Evolutionary conservation across 2,329 filamentous ascomycete species (phyloP), one percentile per base, ranked within the genome.

Genomic region (Cryphonectria japonica): DNA sequence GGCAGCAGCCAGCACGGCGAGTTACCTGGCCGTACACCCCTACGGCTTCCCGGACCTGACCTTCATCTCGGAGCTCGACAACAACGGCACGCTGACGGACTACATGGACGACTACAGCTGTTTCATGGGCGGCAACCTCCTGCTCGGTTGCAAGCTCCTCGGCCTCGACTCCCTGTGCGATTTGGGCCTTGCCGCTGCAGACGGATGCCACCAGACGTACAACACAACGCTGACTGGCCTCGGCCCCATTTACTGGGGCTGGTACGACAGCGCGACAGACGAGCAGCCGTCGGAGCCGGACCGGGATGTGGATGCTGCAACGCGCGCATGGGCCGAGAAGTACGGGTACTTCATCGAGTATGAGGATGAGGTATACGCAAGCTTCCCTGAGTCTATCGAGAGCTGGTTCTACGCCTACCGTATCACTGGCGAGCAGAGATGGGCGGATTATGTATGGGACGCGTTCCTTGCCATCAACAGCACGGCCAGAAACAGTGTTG

Each of bases 371-470:
- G 68, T n/a, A 3, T 69, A 62, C n/a, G 61, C 61, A 26, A 34
- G 46, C 16, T 69, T 69, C 37, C 68, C 68, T n/a, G 68, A 69
- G 62, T 65, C 61, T 5, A 69, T 69, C 22, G 68, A 69, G 61
- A 69, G 68, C 62, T 69, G 68, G 68, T 69, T 69, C 37, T 69
- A 69, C 26, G 68, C 68, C n/a, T 69, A 69, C 19, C 68, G 68
- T 14, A 69, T 69, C 26, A 69, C 68, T 5, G 68, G 68, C 2
- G 68, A 69, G 26, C 68, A 54, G 61, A 54, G 68, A 22, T 69
- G 68, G 68, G 68, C 68, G 2, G 68, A 69, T 39, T 69, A 69
- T 13, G 68, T 69, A 1, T 69, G 68, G 68, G 68, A 69, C 3
- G 68, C 37, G 0, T 69, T 69, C 34, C 62, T 69, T 32, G 68